These are phyloP conservation scores for Backusella macrospora DNA, from an alignment of 192 early-diverging fungal species.

Conservation along the genomic window DNA sequence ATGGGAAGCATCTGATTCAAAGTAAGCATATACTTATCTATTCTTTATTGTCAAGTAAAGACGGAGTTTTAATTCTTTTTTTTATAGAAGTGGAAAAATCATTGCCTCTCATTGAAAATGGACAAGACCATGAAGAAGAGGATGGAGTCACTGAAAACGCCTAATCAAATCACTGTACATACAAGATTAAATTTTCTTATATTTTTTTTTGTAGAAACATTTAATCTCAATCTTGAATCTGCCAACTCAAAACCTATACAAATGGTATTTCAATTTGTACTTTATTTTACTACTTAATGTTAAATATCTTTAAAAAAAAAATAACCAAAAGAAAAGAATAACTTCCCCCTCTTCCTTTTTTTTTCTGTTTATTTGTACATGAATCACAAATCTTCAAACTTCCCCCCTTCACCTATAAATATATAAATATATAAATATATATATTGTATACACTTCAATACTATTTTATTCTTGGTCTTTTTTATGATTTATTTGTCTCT, in stretches of 20 bases:
- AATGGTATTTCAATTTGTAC: conserved; percentile 16
- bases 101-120: conserved; percentile 32
- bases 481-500: background rate
- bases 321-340: background rate
- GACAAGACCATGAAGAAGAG: conserved; percentile 14
- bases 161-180: conserved; percentile 13
- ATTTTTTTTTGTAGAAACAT: conserved; percentile 8
- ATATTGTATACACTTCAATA: background rate
- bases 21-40: conserved; percentile 43
- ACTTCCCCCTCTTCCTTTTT: background rate
- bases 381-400: background rate
- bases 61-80: background rate
- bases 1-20: conserved; percentile 94
- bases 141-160: background rate
- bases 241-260: background rate
- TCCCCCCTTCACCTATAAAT: background rate
- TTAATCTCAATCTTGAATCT: conserved; percentile 14
- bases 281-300: conserved; percentile 10
- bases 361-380: conserved; percentile 8
- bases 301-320: conserved; percentile 6
- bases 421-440: conserved; percentile 24
- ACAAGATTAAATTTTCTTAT: conserved; percentile 14
- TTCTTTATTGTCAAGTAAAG: background rate
- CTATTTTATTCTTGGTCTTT: background rate
- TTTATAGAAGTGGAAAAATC: conserved; percentile 39